Base-by-base conservation (phyloP, 768 basidiomycete genomes). In the Rhizopogon vesiculosus region DNA sequence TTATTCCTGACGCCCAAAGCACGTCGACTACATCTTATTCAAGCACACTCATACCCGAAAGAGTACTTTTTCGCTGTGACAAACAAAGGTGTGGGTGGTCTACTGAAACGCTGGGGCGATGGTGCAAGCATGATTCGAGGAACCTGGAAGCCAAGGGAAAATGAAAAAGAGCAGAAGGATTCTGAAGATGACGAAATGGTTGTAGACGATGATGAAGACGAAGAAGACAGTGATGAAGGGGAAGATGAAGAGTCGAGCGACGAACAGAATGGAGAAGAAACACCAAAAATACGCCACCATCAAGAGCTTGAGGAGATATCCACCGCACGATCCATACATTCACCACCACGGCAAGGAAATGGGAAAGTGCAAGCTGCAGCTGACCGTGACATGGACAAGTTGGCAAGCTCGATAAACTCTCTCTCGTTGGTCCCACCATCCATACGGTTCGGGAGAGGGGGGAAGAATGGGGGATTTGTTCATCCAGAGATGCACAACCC, bases 21-120 rank as follows among this genome's bases (percentile, higher is more conserved):
- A 15, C 79, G 93, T 16, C 75, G 93, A 22, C 74, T 89, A 43
- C 93, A 95, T 73, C 79, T 96, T 51, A 90, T 95, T 45, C 78
- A 86, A 62, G 82, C 77, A 13, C 93, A 96, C 62, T 82, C 78
- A 50, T 96, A 87, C 65, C 92, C 93, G 5, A 91, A 91, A 65
- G 83, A 93, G 64, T 96, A 87, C 69, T 95, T 92, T 71, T 96
- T 95, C 67, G 83, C 89, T 18, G 87, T 96, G 18, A 93, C 91
- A 15, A 94, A 94, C 71, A 93, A 90, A 66, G 93, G 93, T 19
- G 83, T 93, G 12, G 91, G 91, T 12, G 89, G 87, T 3, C 72
- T 93, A 16, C 68, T 93, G 54, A 81, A 83, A 66, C 81, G 75
- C 63, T 93, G 90, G 89, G 91, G 91, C 9, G 88, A 89, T 56